A percentile compares a stretch with the other conserved stretches of the same genome.
phyloP scores from a whole-genome alignment of 495 filamentous ascomycete species.

The Neurospora sp. region DNA sequence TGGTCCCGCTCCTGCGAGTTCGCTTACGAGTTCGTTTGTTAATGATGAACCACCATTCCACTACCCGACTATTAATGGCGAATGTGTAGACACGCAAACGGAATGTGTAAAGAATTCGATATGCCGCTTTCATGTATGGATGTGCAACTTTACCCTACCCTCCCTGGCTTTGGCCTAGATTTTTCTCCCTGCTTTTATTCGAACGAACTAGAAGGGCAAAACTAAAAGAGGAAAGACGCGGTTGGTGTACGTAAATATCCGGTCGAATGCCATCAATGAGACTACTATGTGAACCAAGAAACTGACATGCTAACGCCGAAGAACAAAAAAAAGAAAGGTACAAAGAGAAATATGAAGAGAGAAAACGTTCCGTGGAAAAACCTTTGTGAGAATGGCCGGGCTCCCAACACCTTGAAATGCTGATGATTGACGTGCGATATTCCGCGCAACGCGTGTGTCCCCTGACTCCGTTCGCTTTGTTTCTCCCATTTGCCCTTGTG shows the following conservation, averaged over 20 bases:
- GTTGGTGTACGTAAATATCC: neutral
- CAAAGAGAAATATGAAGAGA: slow-evolving; percentile 3
- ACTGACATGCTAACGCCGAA: neutral
- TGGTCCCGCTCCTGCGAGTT: neutral
- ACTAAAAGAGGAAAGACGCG: neutral
- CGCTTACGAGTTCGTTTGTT: neutral
- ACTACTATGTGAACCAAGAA: neutral
- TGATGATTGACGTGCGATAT: neutral
- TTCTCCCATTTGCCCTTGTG: neutral
- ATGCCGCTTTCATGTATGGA: neutral
- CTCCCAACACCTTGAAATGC: neutral
- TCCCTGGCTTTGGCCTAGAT: neutral
- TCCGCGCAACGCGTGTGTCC: neutral
- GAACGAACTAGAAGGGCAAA: neutral
- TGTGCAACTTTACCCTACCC: neutral
- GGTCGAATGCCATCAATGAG: neutral
- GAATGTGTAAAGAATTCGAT: neutral
- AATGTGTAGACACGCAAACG: neutral
- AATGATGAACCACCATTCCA: neutral
- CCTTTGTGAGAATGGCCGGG: neutral
- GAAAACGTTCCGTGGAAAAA: neutral
- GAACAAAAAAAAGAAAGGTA: neutral
- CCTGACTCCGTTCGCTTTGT: neutral
- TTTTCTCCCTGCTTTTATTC: neutral
- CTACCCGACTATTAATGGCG: neutral